phyloP scores from a whole-genome alignment of 2,329 filamentous ascomycete genomes.

The Albophoma yamanashiensis region DNA sequence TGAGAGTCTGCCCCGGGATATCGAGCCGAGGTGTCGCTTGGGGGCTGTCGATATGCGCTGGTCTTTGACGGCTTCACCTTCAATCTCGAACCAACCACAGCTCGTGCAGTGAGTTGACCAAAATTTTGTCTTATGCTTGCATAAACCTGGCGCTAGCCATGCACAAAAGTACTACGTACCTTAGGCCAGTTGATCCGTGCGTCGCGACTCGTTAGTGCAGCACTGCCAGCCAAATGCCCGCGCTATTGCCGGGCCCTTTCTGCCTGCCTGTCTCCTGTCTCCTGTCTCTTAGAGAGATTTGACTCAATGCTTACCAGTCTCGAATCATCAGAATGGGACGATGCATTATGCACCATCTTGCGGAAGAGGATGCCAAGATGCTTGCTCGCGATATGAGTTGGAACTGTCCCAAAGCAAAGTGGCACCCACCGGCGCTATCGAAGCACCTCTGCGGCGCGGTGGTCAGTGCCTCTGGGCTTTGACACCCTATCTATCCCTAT shows the following conservation, averaged over 20 bases:
- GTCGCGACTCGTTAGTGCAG: not conserved
- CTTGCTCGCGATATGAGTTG: no score
- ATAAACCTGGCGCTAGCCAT: slow-evolving; percentile 8
- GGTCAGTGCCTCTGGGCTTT: no score
- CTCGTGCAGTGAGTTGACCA: slow-evolving; percentile 3
- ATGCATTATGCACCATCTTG: no score
- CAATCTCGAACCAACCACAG: not conserved
- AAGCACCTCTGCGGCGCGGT: no score
- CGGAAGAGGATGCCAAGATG: no score
- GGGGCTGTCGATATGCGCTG: not conserved
- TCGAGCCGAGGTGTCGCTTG: not conserved
- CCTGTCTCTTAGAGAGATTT: not conserved
- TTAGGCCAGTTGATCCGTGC: not conserved
- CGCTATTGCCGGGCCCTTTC: not conserved
- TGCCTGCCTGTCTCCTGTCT: no score
- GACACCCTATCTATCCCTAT: no score
- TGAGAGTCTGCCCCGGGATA: not conserved
- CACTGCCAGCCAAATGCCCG: not conserved
- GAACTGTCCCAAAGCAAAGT: no score
- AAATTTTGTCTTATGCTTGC: slow-evolving; percentile 6
- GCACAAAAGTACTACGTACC: no score
- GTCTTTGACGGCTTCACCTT: not conserved
- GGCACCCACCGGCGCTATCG: no score
- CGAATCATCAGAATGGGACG: not conserved
- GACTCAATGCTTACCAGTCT: not conserved